Conservation (phyloP, 148 eudicot genomes). For the Rhododendron williamsianum region DNA sequence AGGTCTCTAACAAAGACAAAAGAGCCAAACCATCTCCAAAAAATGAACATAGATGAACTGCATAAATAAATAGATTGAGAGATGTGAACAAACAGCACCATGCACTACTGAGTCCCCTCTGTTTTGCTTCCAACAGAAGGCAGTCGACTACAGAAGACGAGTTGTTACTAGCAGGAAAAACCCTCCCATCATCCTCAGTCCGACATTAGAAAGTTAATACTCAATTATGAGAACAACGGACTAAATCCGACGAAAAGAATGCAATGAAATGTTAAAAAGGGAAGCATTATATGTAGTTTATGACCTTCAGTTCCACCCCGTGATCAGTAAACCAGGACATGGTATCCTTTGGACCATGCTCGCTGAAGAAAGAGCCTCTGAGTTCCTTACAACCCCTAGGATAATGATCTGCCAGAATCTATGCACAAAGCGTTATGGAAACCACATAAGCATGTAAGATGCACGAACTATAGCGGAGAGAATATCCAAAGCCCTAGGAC, state of each 20-base stretch:
- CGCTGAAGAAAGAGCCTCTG: slow-evolving; percentile 71
- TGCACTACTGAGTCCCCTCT: slow-evolving; percentile 28
- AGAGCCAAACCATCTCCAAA: background rate
- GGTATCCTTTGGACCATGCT: slow-evolving; percentile 82
- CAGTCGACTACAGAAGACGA: slow-evolving; percentile 86
- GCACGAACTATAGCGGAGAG: background rate
- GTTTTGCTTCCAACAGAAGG: slow-evolving; percentile 60
- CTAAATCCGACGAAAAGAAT: background rate
- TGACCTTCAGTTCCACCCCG: slow-evolving; percentile 82
- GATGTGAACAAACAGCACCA: background rate
- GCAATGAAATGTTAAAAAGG: background rate
- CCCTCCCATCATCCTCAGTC: slow-evolving; percentile 94
- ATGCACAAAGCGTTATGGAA: background rate
- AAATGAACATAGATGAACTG: background rate
- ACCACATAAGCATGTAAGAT: background rate
- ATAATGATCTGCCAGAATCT: slow-evolving; percentile 73
- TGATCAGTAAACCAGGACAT: slow-evolving; percentile 86
- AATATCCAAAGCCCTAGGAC: background rate
- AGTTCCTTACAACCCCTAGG: slow-evolving; percentile 88
- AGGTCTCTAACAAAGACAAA: background rate
- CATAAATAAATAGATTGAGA: background rate
- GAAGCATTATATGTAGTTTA: background rate
- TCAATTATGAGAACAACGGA: background rate
- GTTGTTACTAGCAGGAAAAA: slow-evolving; percentile 79
- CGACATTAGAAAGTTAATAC: slow-evolving; percentile 13